phyloP scores from a whole-genome alignment of 441 rosid genomes.

The Gossypium schwendimanii region DNA sequence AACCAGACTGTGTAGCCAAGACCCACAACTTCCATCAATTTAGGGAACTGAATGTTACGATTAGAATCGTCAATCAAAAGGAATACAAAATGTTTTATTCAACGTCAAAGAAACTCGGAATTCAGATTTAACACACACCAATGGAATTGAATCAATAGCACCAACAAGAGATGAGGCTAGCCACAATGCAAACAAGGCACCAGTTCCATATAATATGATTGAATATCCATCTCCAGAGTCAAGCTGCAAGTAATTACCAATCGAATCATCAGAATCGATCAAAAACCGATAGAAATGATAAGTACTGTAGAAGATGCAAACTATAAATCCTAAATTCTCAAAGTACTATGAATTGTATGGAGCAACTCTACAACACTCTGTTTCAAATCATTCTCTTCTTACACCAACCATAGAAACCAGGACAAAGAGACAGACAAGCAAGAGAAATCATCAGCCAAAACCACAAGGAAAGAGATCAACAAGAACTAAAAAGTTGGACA shows the following conservation, averaged over 20 bases:
- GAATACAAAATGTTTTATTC: neutral
- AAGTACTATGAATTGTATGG: too few species aligned
- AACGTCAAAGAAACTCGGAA: neutral
- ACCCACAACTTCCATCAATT: conserved; percentile 83
- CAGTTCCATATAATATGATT: conserved; percentile 46
- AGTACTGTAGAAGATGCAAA: neutral
- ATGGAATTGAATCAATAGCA: conserved; percentile 75
- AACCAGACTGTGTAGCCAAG: conserved; percentile 84
- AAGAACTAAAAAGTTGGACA: neutral
- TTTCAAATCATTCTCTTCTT: neutral
- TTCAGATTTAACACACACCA: conserved; percentile 35
- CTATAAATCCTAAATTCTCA: neutral
- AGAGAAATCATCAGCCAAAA: neutral
- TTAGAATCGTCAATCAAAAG: neutral
- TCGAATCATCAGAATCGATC: neutral
- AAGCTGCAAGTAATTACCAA: conserved; percentile 38
- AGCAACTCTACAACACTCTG: neutral
- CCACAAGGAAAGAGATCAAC: neutral
- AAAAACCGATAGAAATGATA: neutral
- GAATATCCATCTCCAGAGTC: conserved; percentile 52
- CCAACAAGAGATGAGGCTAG: conserved; percentile 49
- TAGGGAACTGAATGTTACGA: conserved; percentile 48
- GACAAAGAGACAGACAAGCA: neutral
- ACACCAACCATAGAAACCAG: neutral
- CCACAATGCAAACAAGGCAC: conserved; percentile 57